These are phyloP conservation scores for Boletus calvinii DNA, from an alignment of 1,284 basidiomycete genomes.

Conservation along the genomic window DNA sequence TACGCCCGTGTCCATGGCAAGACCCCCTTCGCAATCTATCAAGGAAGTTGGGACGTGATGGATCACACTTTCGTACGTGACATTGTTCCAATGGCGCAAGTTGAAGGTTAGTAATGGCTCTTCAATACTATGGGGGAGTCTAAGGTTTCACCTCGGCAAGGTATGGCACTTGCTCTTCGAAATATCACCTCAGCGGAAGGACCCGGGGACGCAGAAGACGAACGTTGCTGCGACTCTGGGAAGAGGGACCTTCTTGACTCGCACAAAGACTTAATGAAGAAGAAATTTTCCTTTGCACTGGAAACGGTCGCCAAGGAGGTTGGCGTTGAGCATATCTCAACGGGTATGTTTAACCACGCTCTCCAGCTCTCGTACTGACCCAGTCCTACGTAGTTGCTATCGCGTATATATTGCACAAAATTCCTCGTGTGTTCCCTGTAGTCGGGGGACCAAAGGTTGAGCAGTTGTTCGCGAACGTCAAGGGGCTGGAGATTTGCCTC, in stretches of 20 bases:
- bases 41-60: slow-evolving; percentile 51
- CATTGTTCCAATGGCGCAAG: slow-evolving; percentile 52
- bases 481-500: slow-evolving; percentile 44
- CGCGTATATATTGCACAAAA: slow-evolving; percentile 47
- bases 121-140: too few species aligned
- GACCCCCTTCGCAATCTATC: slow-evolving; percentile 55
- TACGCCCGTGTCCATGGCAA: slow-evolving; percentile 47
- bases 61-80: slow-evolving; percentile 47
- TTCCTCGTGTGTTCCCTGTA: slow-evolving; percentile 47
- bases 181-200: neutral
- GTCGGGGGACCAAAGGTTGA: slow-evolving; percentile 49
- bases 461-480: slow-evolving; percentile 44
- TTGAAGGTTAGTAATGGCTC: slow-evolving; percentile 31
- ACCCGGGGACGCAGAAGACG: too few species aligned
- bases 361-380: neutral
- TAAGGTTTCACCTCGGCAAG: slow-evolving; percentile 5
- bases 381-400: slow-evolving; percentile 28
- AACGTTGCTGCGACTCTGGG: neutral
- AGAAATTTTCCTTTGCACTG: neutral
- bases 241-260: neutral
- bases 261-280: neutral
- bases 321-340: neutral
- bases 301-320: neutral
- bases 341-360: neutral
- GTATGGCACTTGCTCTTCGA: slow-evolving; percentile 37